These are phyloP conservation scores for Melanomma pulvis-pyrius DNA, from an alignment of 495 filamentous ascomycete genomes.

Conservation along the genomic window DNA sequence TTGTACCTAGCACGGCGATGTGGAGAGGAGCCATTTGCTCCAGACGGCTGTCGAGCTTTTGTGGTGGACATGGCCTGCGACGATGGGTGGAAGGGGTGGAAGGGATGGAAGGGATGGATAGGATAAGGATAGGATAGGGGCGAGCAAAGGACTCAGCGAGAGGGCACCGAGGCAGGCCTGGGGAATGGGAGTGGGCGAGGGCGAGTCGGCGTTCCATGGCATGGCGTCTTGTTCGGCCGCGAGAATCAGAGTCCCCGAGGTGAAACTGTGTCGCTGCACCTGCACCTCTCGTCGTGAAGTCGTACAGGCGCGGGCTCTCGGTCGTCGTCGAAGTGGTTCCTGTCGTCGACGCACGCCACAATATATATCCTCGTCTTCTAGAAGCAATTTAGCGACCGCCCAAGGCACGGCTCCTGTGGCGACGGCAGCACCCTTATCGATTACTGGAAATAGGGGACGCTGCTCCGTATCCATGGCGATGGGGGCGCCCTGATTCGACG, in stretches of 20 bases:
- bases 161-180: no score
- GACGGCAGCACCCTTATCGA: slow-evolving; percentile 20
- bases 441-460: slow-evolving; percentile 22
- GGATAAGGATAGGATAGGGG: no score
- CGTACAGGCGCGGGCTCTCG: neutral
- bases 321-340: neutral
- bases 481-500: slow-evolving; percentile 4
- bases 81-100: no score
- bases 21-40: no score
- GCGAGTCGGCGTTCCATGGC: neutral
- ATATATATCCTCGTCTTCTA: slow-evolving; percentile 17
- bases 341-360: slow-evolving; percentile 13
- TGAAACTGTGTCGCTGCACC: neutral
- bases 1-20: no score
- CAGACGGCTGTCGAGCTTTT: neutral
- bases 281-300: neutral
- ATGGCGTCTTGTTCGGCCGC: no score
- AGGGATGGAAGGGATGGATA: no score
- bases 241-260: no score
- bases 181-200: no score
- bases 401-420: slow-evolving; percentile 20
- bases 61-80: neutral
- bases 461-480: slow-evolving; percentile 12
- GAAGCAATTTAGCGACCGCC: slow-evolving; percentile 19
- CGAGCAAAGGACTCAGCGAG: no score